Evolutionary conservation across 164 flowering plant genomes (phyloP).

Genomic region (Magnolia changhungtana): DNA sequence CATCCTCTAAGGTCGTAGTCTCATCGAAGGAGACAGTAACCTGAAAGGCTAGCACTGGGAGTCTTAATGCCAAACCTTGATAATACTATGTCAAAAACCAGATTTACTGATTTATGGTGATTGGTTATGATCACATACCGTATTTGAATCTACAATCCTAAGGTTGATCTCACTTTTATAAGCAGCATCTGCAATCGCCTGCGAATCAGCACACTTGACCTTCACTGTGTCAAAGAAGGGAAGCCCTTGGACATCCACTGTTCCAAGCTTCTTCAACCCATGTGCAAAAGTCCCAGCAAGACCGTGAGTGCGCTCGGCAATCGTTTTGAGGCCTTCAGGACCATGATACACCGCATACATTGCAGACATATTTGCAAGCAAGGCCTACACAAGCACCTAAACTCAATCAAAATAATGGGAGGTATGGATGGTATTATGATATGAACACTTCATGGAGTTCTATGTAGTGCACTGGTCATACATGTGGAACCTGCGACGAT

Average conservation of each 20-base stretch:
- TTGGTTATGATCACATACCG: slow-evolving; percentile 43
- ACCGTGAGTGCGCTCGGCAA: slow-evolving; percentile 86
- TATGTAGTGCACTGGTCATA: no score
- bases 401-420: background rate
- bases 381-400: slow-evolving; percentile 49
- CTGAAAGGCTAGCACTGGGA: slow-evolving; percentile 41
- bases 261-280: slow-evolving; percentile 83
- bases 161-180: slow-evolving; percentile 68
- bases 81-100: background rate
- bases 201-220: slow-evolving; percentile 69
- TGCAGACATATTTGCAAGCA: slow-evolving; percentile 99
- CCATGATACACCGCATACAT: slow-evolving; percentile 99
- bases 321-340: slow-evolving; percentile 87
- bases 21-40: slow-evolving; percentile 90
- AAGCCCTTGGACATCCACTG: slow-evolving; percentile 70
- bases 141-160: slow-evolving; percentile 66
- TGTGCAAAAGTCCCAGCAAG: slow-evolving; percentile 79
- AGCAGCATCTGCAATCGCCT: slow-evolving; percentile 79
- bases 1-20: slow-evolving; percentile 91
- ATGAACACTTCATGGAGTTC: no score
- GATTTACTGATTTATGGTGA: background rate
- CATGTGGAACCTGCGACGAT: no score
- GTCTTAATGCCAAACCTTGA: background rate
- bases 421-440: no score
- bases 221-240: slow-evolving; percentile 98